These are phyloP conservation scores for Prunus yedoensis DNA, from an alignment of 331 rosid species.

Conservation along the genomic window DNA sequence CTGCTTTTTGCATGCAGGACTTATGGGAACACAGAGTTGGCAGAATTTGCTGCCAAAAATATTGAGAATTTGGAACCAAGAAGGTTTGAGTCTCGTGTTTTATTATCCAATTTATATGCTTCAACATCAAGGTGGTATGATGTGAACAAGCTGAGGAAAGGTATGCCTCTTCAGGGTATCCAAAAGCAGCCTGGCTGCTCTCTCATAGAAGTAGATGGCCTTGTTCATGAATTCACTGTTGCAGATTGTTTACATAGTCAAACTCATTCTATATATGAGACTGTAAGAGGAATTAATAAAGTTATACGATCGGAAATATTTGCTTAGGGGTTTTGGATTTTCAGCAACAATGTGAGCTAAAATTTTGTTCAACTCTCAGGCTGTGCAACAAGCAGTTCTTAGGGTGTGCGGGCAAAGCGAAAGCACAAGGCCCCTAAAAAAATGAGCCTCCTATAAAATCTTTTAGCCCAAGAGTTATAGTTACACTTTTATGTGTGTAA, in stretches of 20 bases:
- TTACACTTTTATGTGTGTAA: too few relatives aligned
- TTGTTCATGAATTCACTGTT: conserved; percentile 15
- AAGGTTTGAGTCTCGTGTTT: conserved; percentile 10
- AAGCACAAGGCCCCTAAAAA: too few relatives aligned
- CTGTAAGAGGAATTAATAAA: neutral
- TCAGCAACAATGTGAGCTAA: neutral
- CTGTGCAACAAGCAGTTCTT: too few relatives aligned
- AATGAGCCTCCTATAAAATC: too few relatives aligned
- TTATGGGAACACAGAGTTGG: conserved; percentile 1
- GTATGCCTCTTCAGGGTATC: neutral
- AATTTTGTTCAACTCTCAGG: too few relatives aligned
- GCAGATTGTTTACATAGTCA: conserved; percentile 19
- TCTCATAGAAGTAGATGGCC: conserved; percentile 27
- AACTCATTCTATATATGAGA: conserved; percentile 7
- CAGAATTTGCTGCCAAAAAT: conserved; percentile 12
- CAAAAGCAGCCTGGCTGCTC: conserved; percentile 29
- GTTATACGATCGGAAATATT: neutral
- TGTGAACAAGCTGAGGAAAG: conserved; percentile 19
- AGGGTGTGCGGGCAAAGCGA: too few relatives aligned
- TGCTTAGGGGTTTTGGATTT: neutral
- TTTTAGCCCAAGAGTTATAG: too few relatives aligned
- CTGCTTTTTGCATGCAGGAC: conserved; percentile 20
- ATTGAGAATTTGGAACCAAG: conserved; percentile 26
- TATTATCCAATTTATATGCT: conserved; percentile 24
- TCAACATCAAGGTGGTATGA: conserved; percentile 26